phyloP scores from a whole-genome alignment of 2,329 filamentous ascomycete species.

The Venturia oleaginea region DNA sequence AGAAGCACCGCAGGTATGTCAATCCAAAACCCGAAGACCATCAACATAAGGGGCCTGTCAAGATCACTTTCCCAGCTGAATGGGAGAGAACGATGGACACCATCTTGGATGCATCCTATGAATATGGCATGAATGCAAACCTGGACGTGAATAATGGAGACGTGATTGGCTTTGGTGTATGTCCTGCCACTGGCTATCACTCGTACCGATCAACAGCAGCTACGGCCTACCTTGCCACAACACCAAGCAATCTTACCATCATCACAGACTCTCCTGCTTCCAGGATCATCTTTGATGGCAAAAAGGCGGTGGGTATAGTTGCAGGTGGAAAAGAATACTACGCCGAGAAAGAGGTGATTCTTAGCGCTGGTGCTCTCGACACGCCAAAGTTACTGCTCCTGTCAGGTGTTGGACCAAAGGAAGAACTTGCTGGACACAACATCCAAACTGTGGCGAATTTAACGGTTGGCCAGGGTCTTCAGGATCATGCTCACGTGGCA shows the following conservation, averaged over 20 bases:
- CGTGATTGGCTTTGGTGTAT: conserved; percentile 45
- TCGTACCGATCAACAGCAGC: conserved; percentile 43
- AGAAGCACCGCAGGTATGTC: conserved; percentile 37
- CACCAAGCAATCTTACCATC: conserved; percentile 45
- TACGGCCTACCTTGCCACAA: conserved; percentile 36
- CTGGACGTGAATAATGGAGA: conserved; percentile 50
- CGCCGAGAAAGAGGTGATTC: conserved; percentile 30
- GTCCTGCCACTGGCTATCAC: conserved; percentile 41
- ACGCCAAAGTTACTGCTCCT: conserved; percentile 44
- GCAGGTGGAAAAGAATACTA: conserved; percentile 32
- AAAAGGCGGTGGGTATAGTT: conserved; percentile 38
- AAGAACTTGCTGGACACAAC: conserved; percentile 32
- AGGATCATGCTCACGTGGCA: conserved; percentile 39
- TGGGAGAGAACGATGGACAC: conserved; percentile 45
- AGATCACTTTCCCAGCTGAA: conserved; percentile 39
- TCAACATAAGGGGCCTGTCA: conserved; percentile 40
- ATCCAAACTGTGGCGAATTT: conserved; percentile 34
- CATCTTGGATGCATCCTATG: conserved; percentile 32
- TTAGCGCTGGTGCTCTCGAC: conserved; percentile 32
- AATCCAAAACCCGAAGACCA: conserved; percentile 38
- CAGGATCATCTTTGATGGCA: conserved; percentile 38
- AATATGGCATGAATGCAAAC: conserved; percentile 42
- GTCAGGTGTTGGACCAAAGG: conserved; percentile 47
- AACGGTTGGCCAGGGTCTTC: conserved; percentile 36
- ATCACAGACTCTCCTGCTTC: conserved; percentile 41